A percentile compares a stretch with the other conserved stretches of the same genome.
phyloP scores from a whole-genome alignment of 2,329 filamentous ascomycete species.

The Sporothrix protearum region DNA sequence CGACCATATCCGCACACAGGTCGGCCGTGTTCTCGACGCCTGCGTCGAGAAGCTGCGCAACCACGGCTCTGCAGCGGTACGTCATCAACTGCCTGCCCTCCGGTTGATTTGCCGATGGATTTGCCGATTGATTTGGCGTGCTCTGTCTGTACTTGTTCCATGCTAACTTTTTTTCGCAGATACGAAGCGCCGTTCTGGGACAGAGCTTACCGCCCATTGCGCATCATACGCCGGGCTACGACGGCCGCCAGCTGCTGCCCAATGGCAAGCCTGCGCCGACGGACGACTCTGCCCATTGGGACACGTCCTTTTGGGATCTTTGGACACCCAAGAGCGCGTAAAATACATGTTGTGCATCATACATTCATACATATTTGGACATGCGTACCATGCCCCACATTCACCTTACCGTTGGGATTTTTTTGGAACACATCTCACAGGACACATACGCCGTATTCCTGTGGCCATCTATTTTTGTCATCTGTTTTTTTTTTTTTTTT shows the following conservation, averaged over 20 bases:
- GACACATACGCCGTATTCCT: neutral
- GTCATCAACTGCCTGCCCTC: too few species aligned
- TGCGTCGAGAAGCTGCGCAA: slow-evolving; percentile 26
- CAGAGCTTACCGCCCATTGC: slow-evolving; percentile 3
- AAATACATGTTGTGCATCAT: neutral
- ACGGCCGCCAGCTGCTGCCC: slow-evolving; percentile 15
- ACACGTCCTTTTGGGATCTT: slow-evolving; percentile 20
- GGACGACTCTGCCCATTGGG: slow-evolving; percentile 16
- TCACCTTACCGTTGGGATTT: neutral
- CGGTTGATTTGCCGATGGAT: too few species aligned
- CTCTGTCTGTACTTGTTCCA: neutral
- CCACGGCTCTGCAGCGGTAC: slow-evolving; percentile 22
- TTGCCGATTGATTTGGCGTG: neutral
- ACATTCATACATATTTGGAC: neutral
- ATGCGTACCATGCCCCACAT: neutral
- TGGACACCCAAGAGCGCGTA: slow-evolving; percentile 12
- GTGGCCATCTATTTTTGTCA: neutral
- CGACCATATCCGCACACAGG: slow-evolving; percentile 27
- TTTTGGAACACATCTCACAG: neutral
- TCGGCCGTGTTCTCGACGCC: slow-evolving; percentile 27
- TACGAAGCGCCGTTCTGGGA: slow-evolving; percentile 16
- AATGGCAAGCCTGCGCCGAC: neutral
- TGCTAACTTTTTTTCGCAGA: neutral
- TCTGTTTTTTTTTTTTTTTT: neutral
- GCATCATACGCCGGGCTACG: slow-evolving; percentile 18